Base-by-base conservation (phyloP, 371 early-diverging fungal species). In the Ecytonucleospora hepatopenaei region DNA sequence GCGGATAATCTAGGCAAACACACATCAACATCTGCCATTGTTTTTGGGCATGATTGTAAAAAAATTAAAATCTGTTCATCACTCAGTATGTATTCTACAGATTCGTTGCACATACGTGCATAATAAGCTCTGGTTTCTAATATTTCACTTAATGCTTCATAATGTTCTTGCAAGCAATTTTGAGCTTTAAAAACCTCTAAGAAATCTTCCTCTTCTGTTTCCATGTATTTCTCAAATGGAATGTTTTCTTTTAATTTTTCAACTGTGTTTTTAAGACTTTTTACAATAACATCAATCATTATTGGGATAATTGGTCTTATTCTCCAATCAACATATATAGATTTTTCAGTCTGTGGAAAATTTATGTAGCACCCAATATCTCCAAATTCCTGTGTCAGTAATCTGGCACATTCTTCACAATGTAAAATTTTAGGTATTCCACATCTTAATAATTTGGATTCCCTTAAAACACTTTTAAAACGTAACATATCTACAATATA, bases 51-150 rank as follows among this genome's bases (percentile, higher is more conserved):
- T 4, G 48, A 5, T 46, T 65, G 53, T 24, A 71, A 5, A 3
- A 77, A 46, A 17, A 32, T 48, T 19, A 54, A 15, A 1, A 79
- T 28, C 59, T 77, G 75, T 21, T 54, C 54, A 35, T 76, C 68
- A n/a, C 72, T 74, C 54, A 77, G 35, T 21, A 77, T 55, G 67
- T 74, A 76, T 21, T 71, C 53, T 0, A 71, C 64, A 21, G 72
- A 65, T 49, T 79, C 75, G 53, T 79, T 67, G 57, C 74, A 69
- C 27, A 65, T 62, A 33, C 56, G 65, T 23, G 79, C 74, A 24
- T 74, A 35, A 66, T 68, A 67, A 12, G 67, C 72, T 57, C 79
- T 65, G 35, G 67, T 64, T 48, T 48, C 24, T 12, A 74, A 28
- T n/a, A 79, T 30, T 21, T 59, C 54, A 30, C 17, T 4, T 5